A percentile compares a stretch with the other conserved stretches of the same genome.
phyloP scores from a whole-genome alignment of 768 basidiomycete genomes.

The Collybia nuda region DNA sequence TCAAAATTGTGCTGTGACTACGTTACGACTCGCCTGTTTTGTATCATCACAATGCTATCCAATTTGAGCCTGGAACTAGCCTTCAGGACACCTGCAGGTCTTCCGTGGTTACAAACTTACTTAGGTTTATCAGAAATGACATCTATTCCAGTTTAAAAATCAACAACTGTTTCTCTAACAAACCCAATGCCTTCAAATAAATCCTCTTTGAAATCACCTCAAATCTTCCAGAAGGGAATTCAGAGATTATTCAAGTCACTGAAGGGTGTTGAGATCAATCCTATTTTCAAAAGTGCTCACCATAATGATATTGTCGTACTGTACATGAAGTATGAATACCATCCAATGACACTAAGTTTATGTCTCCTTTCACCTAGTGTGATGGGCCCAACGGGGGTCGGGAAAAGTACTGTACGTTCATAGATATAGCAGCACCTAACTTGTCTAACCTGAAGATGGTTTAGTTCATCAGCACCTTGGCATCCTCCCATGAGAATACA shows the following conservation, averaged over 20 bases:
- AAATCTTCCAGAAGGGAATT: background rate
- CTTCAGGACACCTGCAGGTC: too few species aligned
- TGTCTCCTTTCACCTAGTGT: conserved; percentile 10
- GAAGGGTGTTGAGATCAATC: background rate
- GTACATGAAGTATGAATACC: background rate
- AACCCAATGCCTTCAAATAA: too few species aligned
- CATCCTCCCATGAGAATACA: background rate
- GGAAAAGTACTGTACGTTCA: conserved; percentile 26
- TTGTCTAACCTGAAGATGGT: background rate
- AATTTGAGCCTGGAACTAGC: too few species aligned
- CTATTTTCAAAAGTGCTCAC: background rate
- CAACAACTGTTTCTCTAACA: too few species aligned
- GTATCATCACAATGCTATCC: too few species aligned
- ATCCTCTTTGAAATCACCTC: background rate
- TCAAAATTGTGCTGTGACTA: too few species aligned
- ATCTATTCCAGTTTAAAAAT: too few species aligned
- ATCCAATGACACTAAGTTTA: background rate
- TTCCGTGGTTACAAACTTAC: too few species aligned
- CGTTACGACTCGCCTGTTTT: too few species aligned
- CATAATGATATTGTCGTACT: background rate
- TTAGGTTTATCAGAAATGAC: too few species aligned
- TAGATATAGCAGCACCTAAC: background rate
- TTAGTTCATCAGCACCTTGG: conserved; percentile 20
- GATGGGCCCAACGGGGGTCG: conserved; percentile 29
- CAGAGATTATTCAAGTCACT: background rate